A percentile compares a stretch with the other conserved stretches of the same genome.
phyloP scores from a whole-genome alignment of 176 grass and related monocot genomes.

The Urochloa ruziziensis region DNA sequence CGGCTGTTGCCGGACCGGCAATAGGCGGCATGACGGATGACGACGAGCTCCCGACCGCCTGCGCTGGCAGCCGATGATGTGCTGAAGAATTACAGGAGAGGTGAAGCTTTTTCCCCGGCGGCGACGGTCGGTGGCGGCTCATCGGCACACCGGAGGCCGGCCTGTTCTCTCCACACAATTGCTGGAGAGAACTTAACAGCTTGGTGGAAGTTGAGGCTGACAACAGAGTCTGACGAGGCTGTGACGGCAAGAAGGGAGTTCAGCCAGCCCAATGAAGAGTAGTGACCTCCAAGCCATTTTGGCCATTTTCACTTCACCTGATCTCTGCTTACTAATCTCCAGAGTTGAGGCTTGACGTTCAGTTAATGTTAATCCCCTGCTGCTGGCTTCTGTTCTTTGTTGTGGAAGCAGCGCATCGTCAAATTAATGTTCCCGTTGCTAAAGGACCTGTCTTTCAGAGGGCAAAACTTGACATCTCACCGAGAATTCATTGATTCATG shows the following conservation, averaged over 20 bases:
- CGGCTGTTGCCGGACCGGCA: not conserved
- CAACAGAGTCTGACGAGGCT: not conserved
- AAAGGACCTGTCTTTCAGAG: slow-evolving; percentile 19
- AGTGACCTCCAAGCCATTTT: slow-evolving; percentile 48
- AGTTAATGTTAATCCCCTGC: slow-evolving; percentile 9
- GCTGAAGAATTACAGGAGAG: slow-evolving; percentile 36
- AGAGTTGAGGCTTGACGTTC: slow-evolving; percentile 36
- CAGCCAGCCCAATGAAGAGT: slow-evolving; percentile 18
- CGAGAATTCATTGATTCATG: slow-evolving; percentile 40
- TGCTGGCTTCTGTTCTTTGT: slow-evolving; percentile 43
- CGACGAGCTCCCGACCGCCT: slow-evolving; percentile 38
- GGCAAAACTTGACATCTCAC: slow-evolving; percentile 38
- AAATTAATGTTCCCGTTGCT: slow-evolving; percentile 1
- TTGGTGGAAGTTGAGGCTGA: slow-evolving; percentile 30
- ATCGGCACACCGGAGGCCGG: slow-evolving; percentile 9
- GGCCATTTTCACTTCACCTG: slow-evolving; percentile 28
- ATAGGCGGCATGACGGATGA: slow-evolving; percentile 40
- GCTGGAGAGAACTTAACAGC: slow-evolving; percentile 37
- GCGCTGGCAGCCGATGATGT: slow-evolving; percentile 22
- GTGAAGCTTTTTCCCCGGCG: not conserved
- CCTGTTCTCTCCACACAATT: slow-evolving; percentile 43
- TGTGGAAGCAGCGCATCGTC: slow-evolving; percentile 33
- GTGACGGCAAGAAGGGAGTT: slow-evolving; percentile 6
- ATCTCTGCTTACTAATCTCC: slow-evolving; percentile 51
- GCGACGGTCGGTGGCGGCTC: not conserved